These are phyloP conservation scores for Solanum clarkiae DNA, from an alignment of 257 asterid species.

Conservation along the genomic window DNA sequence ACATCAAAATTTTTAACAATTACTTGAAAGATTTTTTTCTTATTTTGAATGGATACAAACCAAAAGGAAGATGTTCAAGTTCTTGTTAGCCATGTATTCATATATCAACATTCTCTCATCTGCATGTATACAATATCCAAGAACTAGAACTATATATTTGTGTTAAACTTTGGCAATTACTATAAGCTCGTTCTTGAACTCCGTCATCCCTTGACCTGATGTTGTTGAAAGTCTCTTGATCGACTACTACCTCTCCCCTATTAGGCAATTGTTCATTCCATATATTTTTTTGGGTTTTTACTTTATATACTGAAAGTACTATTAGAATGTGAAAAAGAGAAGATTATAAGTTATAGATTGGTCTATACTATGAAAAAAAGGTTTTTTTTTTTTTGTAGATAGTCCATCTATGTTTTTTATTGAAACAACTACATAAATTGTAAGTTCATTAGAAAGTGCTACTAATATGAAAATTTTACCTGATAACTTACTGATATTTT, in stretches of 20 bases:
- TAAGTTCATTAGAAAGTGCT: too few relatives aligned
- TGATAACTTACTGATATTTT: too few relatives aligned
- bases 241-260: slow-evolving; percentile 35
- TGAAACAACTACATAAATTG: too few relatives aligned
- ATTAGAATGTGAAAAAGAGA: background rate
- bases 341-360: too few relatives aligned
- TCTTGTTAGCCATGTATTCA: slow-evolving; percentile 30
- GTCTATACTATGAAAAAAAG: too few relatives aligned
- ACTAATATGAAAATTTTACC: too few relatives aligned
- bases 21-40: background rate
- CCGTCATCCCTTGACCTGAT: slow-evolving; percentile 49
- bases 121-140: slow-evolving; percentile 44
- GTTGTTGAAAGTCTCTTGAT: slow-evolving; percentile 42
- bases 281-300: background rate
- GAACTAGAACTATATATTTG: slow-evolving; percentile 42
- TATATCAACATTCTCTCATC: slow-evolving; percentile 50
- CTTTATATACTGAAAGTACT: background rate
- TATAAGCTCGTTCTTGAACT: slow-evolving; percentile 49
- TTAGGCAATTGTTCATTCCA: slow-evolving; percentile 34
- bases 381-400: too few relatives aligned
- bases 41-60: slow-evolving; percentile 5
- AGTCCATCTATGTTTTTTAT: too few relatives aligned
- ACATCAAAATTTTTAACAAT: background rate
- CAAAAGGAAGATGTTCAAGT: slow-evolving; percentile 49
- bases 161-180: slow-evolving; percentile 55